These are phyloP conservation scores for Colletotrichum plurivorum DNA, from an alignment of 2,329 filamentous ascomycete species.

Conservation along the genomic window DNA sequence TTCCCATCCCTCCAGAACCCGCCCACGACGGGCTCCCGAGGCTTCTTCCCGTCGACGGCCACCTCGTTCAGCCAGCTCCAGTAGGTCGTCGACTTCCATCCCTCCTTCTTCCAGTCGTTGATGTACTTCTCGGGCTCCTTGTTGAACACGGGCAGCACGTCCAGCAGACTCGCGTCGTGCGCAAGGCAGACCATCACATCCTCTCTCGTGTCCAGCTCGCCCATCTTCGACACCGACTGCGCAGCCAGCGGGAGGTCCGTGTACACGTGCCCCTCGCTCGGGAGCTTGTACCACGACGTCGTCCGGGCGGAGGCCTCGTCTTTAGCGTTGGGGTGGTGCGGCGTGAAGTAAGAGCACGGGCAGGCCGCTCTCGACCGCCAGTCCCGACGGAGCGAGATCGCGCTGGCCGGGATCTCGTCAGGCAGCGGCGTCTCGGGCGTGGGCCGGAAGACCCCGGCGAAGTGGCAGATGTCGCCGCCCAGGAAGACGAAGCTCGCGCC, in stretches of 20 bases:
- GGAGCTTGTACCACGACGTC: slow-evolving; percentile 27
- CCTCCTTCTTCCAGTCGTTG: slow-evolving; percentile 30
- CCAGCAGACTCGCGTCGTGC: slow-evolving; percentile 31
- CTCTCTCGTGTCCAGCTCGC: slow-evolving; percentile 33
- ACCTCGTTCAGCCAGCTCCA: slow-evolving; percentile 39
- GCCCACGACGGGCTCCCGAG: slow-evolving; percentile 19
- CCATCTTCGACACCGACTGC: slow-evolving; percentile 32
- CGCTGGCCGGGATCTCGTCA: slow-evolving; percentile 14
- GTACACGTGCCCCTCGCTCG: slow-evolving; percentile 27
- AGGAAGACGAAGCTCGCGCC: slow-evolving; percentile 43
- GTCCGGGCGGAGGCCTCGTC: not conserved
- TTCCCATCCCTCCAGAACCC: slow-evolving; percentile 36
- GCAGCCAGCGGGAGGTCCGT: slow-evolving; percentile 19
- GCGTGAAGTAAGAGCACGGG: slow-evolving; percentile 32
- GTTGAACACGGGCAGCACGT: slow-evolving; percentile 35
- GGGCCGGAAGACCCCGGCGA: slow-evolving; percentile 36
- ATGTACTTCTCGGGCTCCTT: slow-evolving; percentile 21
- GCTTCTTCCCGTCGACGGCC: slow-evolving; percentile 17
- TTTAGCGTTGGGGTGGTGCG: slow-evolving; percentile 19
- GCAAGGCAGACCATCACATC: slow-evolving; percentile 36
- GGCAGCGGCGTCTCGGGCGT: slow-evolving; percentile 7
- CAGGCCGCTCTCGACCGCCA: slow-evolving; percentile 18
- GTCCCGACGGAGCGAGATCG: slow-evolving; percentile 12
- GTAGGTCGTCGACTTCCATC: slow-evolving; percentile 29
- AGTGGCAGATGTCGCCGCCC: slow-evolving; percentile 43